These are phyloP conservation scores for Eucalyptus marginata DNA, from an alignment of 345 rosid species.

Conservation along the genomic window DNA sequence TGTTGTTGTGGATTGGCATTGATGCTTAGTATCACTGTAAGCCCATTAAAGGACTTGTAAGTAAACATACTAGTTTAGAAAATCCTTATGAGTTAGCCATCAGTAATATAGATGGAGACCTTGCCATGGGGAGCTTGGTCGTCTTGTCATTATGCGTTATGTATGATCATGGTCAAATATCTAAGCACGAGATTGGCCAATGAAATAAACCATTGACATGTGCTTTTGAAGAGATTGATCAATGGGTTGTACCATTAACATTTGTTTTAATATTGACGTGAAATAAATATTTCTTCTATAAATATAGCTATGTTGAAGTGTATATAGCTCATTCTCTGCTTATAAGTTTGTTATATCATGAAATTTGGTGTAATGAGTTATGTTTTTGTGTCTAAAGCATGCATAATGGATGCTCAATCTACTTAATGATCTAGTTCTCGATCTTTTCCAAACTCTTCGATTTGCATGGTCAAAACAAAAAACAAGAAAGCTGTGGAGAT, in stretches of 20 bases:
- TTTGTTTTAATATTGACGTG: too few species aligned
- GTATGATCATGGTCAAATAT: background rate
- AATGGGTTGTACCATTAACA: background rate
- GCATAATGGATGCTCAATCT: too few species aligned
- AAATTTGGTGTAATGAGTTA: too few species aligned
- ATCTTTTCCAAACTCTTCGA: background rate
- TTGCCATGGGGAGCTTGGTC: background rate
- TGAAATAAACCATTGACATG: background rate
- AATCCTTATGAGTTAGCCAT: background rate
- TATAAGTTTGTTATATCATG: too few species aligned
- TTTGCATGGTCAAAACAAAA: background rate
- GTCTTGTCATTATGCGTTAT: background rate
- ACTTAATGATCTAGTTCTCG: background rate
- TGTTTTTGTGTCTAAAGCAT: too few species aligned
- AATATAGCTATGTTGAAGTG: too few species aligned
- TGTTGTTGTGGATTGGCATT: background rate
- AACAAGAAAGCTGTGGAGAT: background rate
- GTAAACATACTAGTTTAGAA: background rate
- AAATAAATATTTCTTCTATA: too few species aligned
- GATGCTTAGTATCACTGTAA: background rate
- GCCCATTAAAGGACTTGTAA: background rate
- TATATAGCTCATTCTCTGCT: too few species aligned
- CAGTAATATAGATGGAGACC: background rate
- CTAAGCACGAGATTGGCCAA: background rate
- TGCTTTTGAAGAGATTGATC: background rate